Evolutionary conservation across 768 basidiomycete species (phyloP).

Genomic region (Harrya chromipes): DNA sequence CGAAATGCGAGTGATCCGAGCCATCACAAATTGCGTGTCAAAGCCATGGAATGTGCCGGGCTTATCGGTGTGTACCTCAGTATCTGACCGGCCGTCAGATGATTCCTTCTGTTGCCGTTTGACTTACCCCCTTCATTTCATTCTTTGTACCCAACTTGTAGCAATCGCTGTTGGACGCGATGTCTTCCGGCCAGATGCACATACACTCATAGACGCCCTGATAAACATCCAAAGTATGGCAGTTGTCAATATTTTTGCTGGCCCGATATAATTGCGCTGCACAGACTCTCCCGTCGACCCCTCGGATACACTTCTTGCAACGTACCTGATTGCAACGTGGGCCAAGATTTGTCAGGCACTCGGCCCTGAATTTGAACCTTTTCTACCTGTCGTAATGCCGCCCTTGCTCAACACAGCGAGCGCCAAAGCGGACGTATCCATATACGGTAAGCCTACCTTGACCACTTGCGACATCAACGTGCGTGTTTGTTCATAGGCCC

Average conservation of each 20-base stretch:
- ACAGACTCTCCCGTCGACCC: slow-evolving; percentile 67
- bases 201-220: slow-evolving; percentile 65
- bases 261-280: neutral
- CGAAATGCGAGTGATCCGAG: slow-evolving; percentile 65
- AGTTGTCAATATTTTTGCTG: neutral
- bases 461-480: neutral
- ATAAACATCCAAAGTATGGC: slow-evolving; percentile 73
- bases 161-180: slow-evolving; percentile 86
- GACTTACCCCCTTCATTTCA: neutral
- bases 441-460: slow-evolving; percentile 48
- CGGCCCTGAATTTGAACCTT: slow-evolving; percentile 82
- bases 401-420: slow-evolving; percentile 69
- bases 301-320: slow-evolving; percentile 64
- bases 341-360: slow-evolving; percentile 86
- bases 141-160: slow-evolving; percentile 25
- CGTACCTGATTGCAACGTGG: slow-evolving; percentile 86
- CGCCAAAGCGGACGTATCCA: slow-evolving; percentile 75
- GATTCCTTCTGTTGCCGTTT: too few species aligned
- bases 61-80: slow-evolving; percentile 59
- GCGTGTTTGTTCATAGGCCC: neutral
- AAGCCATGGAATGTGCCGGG: slow-evolving; percentile 91
- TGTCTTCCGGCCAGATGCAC: slow-evolving; percentile 72
- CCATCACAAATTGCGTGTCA: slow-evolving; percentile 66
- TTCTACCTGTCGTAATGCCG: slow-evolving; percentile 83
- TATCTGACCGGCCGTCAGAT: neutral